A percentile compares a stretch with the other conserved stretches of the same genome.
phyloP scores from a whole-genome alignment of 768 basidiomycete species.

The Calocybe cyanea region DNA sequence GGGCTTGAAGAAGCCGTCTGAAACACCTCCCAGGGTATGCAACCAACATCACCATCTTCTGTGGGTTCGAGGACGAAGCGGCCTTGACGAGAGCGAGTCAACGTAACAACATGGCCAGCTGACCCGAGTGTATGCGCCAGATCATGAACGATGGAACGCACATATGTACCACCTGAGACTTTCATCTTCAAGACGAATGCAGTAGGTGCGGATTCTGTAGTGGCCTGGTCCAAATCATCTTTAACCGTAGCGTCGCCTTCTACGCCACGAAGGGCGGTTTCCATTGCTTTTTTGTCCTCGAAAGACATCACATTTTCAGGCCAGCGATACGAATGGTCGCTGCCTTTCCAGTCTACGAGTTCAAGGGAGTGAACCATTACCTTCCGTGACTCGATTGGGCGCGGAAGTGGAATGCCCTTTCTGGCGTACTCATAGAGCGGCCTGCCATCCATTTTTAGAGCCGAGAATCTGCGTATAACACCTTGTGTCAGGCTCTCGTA shows the following conservation, averaged over 20 bases:
- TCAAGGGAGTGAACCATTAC: slow-evolving; percentile 81
- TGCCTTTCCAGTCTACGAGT: slow-evolving; percentile 73
- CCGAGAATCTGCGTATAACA: slow-evolving; percentile 72
- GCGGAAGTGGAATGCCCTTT: slow-evolving; percentile 83
- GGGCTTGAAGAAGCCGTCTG: slow-evolving; percentile 50
- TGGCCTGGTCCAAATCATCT: slow-evolving; percentile 32
- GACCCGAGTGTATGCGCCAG: slow-evolving; percentile 79
- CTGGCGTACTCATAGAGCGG: slow-evolving; percentile 96
- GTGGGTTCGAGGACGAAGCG: slow-evolving; percentile 55
- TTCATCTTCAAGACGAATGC: slow-evolving; percentile 89
- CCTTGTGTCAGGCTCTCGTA: neutral
- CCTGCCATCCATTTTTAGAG: slow-evolving; percentile 97
- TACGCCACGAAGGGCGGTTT: slow-evolving; percentile 54
- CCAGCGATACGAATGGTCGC: slow-evolving; percentile 72
- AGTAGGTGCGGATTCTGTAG: slow-evolving; percentile 46
- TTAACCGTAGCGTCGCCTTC: slow-evolving; percentile 35
- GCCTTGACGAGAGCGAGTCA: slow-evolving; percentile 88
- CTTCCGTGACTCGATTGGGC: slow-evolving; percentile 86
- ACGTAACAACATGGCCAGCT: slow-evolving; percentile 89
- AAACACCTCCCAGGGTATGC: slow-evolving; percentile 75
- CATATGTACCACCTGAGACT: slow-evolving; percentile 96
- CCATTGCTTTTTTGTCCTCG: slow-evolving; percentile 68
- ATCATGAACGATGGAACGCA: slow-evolving; percentile 94
- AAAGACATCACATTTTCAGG: slow-evolving; percentile 67
- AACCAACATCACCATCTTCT: slow-evolving; percentile 52